Evolutionary conservation across 2,329 filamentous ascomycete genomes (phyloP), one percentile per base, ranked within the genome.

Genomic region (Fusarium piperis): DNA sequence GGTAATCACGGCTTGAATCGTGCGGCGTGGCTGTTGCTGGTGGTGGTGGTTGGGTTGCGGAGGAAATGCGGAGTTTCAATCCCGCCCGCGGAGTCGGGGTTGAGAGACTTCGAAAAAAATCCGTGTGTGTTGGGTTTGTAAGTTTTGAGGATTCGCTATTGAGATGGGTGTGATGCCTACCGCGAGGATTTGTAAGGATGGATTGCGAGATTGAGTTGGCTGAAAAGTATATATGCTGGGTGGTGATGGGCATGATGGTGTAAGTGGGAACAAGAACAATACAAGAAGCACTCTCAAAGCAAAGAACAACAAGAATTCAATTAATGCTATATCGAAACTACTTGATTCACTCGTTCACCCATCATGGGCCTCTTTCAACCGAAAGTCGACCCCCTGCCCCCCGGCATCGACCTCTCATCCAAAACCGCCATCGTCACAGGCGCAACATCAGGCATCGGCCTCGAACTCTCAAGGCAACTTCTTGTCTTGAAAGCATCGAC

Each of bases 381-480:
- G 0, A 33, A 57, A 15, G 59, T 76, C 11, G 38, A 64, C 2
- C 67, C 67, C 8, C 33, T 76, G 3, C 64, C 74, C 2, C 11
- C 65, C 1, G 70, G 65, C 35, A 70, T 74, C 6, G 60, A 78
- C 57, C 65, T 78, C 20, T 33, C 41, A 26, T 75, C 75, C 33
- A 71, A 80, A 48, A 81, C 78, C 0, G 75, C 81, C 56, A 78
- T 85, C 33, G 77, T 86, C 51, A 85, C 83, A 0, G 85, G 84
- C n/a, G 78, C 83, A 46, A 85, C 83, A 62, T 76, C 76, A 6
- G 84, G 85, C 2, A 74, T 86, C 0, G 84, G 84, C 2, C 74
- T 82, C 1, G 83, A 84, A 67, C 78, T 83, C 0, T 78, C 79
- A 13, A 76, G 77, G 1, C 81, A 85, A 41, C 76, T 85, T 2